phyloP scores from a whole-genome alignment of 805 yeast species.

The Clavispora vitiphila region DNA sequence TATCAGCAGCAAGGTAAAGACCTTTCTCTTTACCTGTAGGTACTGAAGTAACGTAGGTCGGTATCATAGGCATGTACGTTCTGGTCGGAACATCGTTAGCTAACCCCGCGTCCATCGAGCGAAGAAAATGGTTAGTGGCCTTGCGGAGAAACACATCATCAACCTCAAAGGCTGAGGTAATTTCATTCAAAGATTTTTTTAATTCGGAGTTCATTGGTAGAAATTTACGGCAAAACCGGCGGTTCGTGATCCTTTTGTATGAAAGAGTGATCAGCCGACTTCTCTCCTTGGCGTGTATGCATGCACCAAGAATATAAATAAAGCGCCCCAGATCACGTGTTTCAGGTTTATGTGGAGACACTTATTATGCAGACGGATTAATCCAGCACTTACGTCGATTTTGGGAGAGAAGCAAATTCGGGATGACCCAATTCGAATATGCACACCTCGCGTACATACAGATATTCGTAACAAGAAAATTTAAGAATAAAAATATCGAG shows the following conservation, averaged over 20 bases:
- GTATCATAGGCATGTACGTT: constrained; percentile 76
- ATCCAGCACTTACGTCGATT: neutral
- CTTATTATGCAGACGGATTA: neutral
- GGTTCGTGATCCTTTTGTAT: neutral
- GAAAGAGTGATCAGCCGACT: neutral
- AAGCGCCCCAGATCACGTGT: neutral
- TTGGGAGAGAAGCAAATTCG: too few relatives aligned
- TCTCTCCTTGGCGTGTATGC: neutral
- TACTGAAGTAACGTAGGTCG: constrained; percentile 77
- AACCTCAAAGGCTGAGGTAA: constrained; percentile 39
- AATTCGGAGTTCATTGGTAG: constrained; percentile 14
- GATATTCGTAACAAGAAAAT: too few relatives aligned
- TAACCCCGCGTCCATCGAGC: constrained; percentile 59
- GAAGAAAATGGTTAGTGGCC: constrained; percentile 53
- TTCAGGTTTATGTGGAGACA: neutral
- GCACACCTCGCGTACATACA: too few relatives aligned
- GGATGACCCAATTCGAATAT: too few relatives aligned
- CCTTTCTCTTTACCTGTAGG: constrained; percentile 89
- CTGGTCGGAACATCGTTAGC: constrained; percentile 35
- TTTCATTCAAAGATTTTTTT: constrained; percentile 25
- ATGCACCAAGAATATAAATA: neutral
- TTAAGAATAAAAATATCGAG: too few relatives aligned
- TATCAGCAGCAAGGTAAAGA: constrained; percentile 79
- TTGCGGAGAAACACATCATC: constrained; percentile 37
- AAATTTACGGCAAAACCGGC: neutral